These are phyloP conservation scores for Amanita thiersii DNA, from an alignment of 768 basidiomycete species.

Conservation along the genomic window DNA sequence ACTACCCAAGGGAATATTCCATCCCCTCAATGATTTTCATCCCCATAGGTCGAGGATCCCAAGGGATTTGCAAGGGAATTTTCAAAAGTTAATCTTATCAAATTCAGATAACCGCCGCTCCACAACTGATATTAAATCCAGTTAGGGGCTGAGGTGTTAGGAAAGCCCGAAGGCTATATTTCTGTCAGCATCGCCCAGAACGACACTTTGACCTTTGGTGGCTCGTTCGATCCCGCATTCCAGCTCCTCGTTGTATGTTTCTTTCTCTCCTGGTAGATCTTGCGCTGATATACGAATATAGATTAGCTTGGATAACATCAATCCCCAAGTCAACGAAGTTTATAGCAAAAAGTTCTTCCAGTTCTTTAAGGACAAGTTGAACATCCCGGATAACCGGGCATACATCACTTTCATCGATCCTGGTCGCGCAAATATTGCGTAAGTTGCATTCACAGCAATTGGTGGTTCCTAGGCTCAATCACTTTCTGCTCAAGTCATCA, in stretches of 20 bases:
- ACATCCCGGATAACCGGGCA: slow-evolving; percentile 41
- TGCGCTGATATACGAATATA: slow-evolving; percentile 20
- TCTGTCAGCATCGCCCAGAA: slow-evolving; percentile 48
- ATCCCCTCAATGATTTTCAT: neutral
- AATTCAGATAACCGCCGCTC: neutral
- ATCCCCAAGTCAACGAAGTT: slow-evolving; percentile 32
- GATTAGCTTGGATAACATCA: slow-evolving; percentile 52
- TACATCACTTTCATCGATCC: slow-evolving; percentile 55
- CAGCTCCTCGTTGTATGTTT: slow-evolving; percentile 46
- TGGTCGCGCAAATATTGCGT: slow-evolving; percentile 26
- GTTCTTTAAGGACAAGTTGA: slow-evolving; percentile 48
- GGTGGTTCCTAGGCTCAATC: neutral
- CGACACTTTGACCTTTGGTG: slow-evolving; percentile 51
- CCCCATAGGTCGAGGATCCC: slow-evolving; percentile 26
- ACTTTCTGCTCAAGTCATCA: neutral
- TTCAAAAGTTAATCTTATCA: slow-evolving; percentile 36
- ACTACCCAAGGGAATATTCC: neutral
- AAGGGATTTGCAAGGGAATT: slow-evolving; percentile 42
- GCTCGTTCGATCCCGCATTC: slow-evolving; percentile 61
- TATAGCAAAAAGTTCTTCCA: slow-evolving; percentile 50
- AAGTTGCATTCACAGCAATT: neutral
- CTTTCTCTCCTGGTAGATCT: neutral
- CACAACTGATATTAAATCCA: slow-evolving; percentile 16
- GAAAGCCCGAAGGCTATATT: slow-evolving; percentile 49
- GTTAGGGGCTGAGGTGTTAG: slow-evolving; percentile 44